phyloP scores from a whole-genome alignment of 345 rosid species.

The Arabidopsis arenosa region DNA sequence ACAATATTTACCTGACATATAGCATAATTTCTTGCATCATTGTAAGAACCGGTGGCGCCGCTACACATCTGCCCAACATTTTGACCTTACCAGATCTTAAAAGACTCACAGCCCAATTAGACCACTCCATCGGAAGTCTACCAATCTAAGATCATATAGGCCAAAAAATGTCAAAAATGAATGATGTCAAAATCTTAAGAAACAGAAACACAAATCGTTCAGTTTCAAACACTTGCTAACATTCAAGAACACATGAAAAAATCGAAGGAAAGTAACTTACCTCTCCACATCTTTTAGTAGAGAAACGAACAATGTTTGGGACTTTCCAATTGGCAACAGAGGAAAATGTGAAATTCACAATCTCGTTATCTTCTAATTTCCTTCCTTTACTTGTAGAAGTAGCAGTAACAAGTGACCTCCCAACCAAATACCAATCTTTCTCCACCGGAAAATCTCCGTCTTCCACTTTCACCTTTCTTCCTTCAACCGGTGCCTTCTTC shows the following conservation, averaged over 20 bases:
- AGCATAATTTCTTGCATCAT: conserved; percentile 59
- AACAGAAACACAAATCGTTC: neutral
- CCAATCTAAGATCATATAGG: conserved; percentile 49
- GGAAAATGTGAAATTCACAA: conserved; percentile 56
- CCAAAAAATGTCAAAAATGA: neutral
- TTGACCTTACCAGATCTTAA: conserved; percentile 53
- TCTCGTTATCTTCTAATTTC: conserved; percentile 58
- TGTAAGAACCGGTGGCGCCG: conserved; percentile 51
- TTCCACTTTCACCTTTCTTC: conserved; percentile 48
- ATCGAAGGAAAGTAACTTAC: conserved; percentile 25
- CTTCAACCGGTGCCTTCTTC: conserved; percentile 30
- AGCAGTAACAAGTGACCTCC: conserved; percentile 60
- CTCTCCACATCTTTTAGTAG: conserved; percentile 63
- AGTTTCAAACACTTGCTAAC: neutral
- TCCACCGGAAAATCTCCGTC: conserved; percentile 60
- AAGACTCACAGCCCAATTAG: conserved; percentile 54
- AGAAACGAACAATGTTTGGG: conserved; percentile 62
- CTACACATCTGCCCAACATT: conserved; percentile 55
- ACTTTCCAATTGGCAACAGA: conserved; percentile 31
- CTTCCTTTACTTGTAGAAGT: conserved; percentile 67
- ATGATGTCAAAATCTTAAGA: neutral
- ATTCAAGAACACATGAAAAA: neutral
- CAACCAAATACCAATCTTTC: conserved; percentile 62
- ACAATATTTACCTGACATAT: conserved; percentile 48
- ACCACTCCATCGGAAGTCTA: conserved; percentile 67